phyloP scores from a whole-genome alignment of 352 stramenopile species.

The Globisporangium irregulare region DNA sequence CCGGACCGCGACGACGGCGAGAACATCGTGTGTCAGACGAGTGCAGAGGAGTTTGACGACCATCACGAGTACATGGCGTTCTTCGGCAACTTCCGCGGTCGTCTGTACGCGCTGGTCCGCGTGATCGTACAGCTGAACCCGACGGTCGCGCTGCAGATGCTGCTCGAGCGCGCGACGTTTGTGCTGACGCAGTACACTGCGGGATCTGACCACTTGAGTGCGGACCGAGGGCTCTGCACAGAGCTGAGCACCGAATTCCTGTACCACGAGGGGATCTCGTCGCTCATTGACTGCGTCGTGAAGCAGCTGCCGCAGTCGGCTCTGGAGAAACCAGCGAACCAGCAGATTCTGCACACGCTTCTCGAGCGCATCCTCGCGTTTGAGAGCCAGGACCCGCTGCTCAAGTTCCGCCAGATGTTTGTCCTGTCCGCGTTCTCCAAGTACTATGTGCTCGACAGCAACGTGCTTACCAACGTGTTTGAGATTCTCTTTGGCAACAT shows the following conservation, averaged over 20 bases:
- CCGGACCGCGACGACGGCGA: constrained; percentile 53
- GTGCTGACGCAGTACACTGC: constrained; percentile 44
- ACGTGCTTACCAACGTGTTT: constrained; percentile 64
- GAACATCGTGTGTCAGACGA: constrained; percentile 35
- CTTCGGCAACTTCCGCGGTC: constrained; percentile 76
- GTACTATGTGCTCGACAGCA: constrained; percentile 65
- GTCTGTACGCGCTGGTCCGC: constrained; percentile 74
- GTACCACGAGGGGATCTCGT: constrained; percentile 75
- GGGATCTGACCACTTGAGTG: constrained; percentile 50
- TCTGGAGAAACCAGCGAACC: constrained; percentile 41
- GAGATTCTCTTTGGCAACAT: constrained; percentile 75
- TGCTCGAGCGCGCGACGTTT: constrained; percentile 57
- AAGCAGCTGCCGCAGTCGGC: constrained; percentile 58
- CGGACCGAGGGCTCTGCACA: constrained; percentile 46
- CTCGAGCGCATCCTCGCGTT: constrained; percentile 58
- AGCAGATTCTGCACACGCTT: constrained; percentile 39
- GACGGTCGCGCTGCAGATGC: constrained; percentile 41
- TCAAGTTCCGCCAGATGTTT: constrained; percentile 75
- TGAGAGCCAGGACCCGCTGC: constrained; percentile 50
- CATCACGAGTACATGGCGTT: constrained; percentile 68
- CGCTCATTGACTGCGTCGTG: constrained; percentile 68
- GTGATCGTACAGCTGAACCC: constrained; percentile 59
- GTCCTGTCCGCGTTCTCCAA: constrained; percentile 70
- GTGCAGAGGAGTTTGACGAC: constrained; percentile 69
- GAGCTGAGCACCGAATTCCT: constrained; percentile 62